Percentiles rank a stretch among this genome's conserved stretches.
These are phyloP conservation scores for Pseudotsuga menziesii DNA, from an alignment of 75 land plant genomes.

Conservation along the genomic window DNA sequence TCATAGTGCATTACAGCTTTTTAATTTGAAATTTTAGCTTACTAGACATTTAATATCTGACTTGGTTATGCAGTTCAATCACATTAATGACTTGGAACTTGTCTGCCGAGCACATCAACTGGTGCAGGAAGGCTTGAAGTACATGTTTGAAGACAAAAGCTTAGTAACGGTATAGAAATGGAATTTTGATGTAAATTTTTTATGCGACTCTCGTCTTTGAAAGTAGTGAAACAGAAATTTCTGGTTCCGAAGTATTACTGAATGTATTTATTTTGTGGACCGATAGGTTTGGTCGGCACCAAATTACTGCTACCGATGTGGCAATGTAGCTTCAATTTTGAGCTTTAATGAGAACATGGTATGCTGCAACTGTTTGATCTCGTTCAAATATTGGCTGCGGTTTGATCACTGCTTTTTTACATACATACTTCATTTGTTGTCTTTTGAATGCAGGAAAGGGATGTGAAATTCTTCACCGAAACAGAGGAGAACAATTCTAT, in stretches of 20 bases:
- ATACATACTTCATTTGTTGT: neutral
- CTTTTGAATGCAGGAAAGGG: slow-evolving; percentile 68
- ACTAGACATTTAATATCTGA: neutral
- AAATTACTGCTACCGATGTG: slow-evolving; percentile 99
- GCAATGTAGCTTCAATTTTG: slow-evolving; percentile 97
- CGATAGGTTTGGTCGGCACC: slow-evolving; percentile 98
- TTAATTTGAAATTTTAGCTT: neutral
- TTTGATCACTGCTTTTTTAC: neutral
- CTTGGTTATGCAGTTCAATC: slow-evolving; percentile 34
- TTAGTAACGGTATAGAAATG: slow-evolving; percentile 41
- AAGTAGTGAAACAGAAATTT: neutral
- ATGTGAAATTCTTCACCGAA: slow-evolving; percentile 96
- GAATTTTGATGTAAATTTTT: neutral
- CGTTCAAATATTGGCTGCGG: neutral
- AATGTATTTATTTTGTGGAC: neutral
- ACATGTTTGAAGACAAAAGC: slow-evolving; percentile 42
- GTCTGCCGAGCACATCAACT: slow-evolving; percentile 42
- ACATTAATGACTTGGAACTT: slow-evolving; percentile 40
- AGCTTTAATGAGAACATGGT: slow-evolving; percentile 98
- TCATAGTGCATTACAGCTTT: neutral
- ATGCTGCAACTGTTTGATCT: slow-evolving; percentile 1
- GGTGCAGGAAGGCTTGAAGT: slow-evolving; percentile 43
- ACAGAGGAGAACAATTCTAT: slow-evolving; percentile 97
- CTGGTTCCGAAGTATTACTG: neutral
- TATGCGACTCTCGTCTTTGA: neutral